Base-by-base conservation (phyloP, 1,284 basidiomycete species). In the Caloboletus firmus region DNA sequence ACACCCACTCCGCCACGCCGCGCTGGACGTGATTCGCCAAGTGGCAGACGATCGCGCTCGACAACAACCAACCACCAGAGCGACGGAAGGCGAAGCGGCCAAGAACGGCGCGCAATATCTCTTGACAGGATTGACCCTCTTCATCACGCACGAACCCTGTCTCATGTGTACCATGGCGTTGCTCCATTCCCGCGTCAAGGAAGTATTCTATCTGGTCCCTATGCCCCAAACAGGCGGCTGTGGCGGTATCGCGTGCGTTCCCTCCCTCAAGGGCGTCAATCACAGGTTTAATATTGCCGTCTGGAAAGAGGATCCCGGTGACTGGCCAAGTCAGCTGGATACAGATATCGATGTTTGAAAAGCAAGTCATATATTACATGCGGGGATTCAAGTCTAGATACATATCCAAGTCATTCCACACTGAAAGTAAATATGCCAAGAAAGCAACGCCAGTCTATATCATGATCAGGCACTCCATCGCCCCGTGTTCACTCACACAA, bases 121-220 rank as follows among this genome's bases (percentile, higher is more conserved):
- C 31, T 79, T 97, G 36, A 97, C 93, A 0, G 83, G 84, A 0
- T 79, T 87, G 26, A 84, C 85, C 2, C 75, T 97, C 22, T 97
- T 97, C 74, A 82, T 85, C 47, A 92, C 92, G 3, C 95, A 98
- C 70, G 95, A 98, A 64, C 95, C 95, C 3, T 98, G 95, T 64
- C 81, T 97, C 54, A 93, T 97, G 90, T 98, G 95, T 69, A 83
- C 85, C 60, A 98, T 98, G 95, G 92, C 93, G 2, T 74, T 98
- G 18, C 73, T 95, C 9, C 95, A 98, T 72, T 93, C 91, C 2
- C 82, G 95, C 20, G 92, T 96, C 49, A 86, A 89, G 60, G 88
- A 94, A 60, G 81, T 96, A 5, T 72, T 91, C 57, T 95, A 87
- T 65, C 66, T 95, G 22, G 67, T 82, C 34, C 82, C 89, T 0